Evolutionary conservation across 306 rosid species (phyloP), one percentile per base, ranked within the genome.

Genomic region (Vigna mungo): DNA sequence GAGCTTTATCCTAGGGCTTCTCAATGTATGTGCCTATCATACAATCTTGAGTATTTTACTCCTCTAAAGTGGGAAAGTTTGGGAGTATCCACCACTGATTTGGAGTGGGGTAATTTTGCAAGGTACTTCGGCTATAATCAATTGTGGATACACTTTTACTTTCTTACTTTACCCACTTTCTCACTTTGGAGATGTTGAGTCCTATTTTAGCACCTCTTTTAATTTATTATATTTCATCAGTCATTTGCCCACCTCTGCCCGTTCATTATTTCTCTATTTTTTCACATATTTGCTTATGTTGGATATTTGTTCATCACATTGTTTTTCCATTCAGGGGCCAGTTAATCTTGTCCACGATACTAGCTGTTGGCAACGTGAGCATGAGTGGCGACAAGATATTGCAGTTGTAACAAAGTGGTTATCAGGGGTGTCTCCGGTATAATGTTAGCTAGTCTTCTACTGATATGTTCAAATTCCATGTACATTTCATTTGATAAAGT

Each of bases 381-480:
- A 95, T 81, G 97, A 95, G 86, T 95, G 99, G 99, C 89, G 92
- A 77, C 99, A 95, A 86, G 99, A 95, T 86, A 93, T 95, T 85
- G 99, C 99, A 72, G 99, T 95, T 82, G 99, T 86, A 82, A 95
- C 99, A 15, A 95, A 95, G 87, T 95, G 99, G 99, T 83, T 95
- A 43, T 87, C 97, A 14, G 97, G 97, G 87, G 92, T 90, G 84
- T 95, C 99, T 82, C 96, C 96, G 72, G 99, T 94, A 90, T 75
- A 86, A 46, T 37, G 16, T 71, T 77, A 36, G 27, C 65, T 76
- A 46, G 71, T 78, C 85, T 46, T 77, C 32, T 79, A 20, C 43
- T 58, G 16, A 41, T 80, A 66, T 73, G 59, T 58, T 51, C 20
- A 56, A 70, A 72, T 68, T 17, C 39, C 68, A 16, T 27, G 64